A percentile compares a stretch with the other conserved stretches of the same genome.
phyloP scores from a whole-genome alignment of 495 filamentous ascomycete genomes.

The Lasiosphaeria hispida region DNA sequence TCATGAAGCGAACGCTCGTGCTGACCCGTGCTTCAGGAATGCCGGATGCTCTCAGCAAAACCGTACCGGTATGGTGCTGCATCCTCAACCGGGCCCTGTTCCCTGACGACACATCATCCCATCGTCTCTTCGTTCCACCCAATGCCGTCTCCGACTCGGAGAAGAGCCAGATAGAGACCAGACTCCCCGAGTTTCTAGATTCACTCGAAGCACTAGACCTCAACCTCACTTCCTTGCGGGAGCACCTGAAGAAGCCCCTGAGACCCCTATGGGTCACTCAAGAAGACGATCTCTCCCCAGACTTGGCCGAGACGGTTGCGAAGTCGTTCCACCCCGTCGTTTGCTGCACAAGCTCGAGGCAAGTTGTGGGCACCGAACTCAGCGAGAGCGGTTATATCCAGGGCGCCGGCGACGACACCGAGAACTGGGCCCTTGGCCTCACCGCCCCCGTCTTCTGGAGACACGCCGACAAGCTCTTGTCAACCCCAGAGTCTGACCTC shows the following conservation, averaged over 20 bases:
- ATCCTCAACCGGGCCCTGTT: conserved; percentile 82
- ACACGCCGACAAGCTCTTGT: conserved; percentile 54
- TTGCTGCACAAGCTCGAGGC: conserved; percentile 75
- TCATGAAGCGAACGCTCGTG: not conserved
- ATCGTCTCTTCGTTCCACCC: conserved; percentile 63
- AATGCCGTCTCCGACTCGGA: conserved; percentile 69
- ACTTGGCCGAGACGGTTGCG: conserved; percentile 23
- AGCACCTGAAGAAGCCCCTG: conserved; percentile 55
- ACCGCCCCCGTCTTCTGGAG: conserved; percentile 78
- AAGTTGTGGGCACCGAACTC: conserved; percentile 62
- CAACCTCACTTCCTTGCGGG: conserved; percentile 30
- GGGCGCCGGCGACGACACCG: conserved; percentile 89
- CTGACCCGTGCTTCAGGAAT: conserved; percentile 52
- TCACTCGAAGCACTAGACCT: conserved; percentile 51
- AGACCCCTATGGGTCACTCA: conserved; percentile 61
- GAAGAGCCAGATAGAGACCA: conserved; percentile 70
- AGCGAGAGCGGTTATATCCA: conserved; percentile 81
- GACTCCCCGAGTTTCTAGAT: conserved; percentile 63
- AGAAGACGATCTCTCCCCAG: conserved; percentile 26
- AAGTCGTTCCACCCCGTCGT: conserved; percentile 64
- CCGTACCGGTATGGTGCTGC: conserved; percentile 87
- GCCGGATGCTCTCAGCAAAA: conserved; percentile 92
- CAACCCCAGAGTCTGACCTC: conserved; percentile 61
- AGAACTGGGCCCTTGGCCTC: conserved; percentile 80
- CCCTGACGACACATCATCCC: conserved; percentile 45